Evolutionary conservation across 2,329 filamentous ascomycete genomes (phyloP).

Genomic region (Botrytis paeoniae): DNA sequence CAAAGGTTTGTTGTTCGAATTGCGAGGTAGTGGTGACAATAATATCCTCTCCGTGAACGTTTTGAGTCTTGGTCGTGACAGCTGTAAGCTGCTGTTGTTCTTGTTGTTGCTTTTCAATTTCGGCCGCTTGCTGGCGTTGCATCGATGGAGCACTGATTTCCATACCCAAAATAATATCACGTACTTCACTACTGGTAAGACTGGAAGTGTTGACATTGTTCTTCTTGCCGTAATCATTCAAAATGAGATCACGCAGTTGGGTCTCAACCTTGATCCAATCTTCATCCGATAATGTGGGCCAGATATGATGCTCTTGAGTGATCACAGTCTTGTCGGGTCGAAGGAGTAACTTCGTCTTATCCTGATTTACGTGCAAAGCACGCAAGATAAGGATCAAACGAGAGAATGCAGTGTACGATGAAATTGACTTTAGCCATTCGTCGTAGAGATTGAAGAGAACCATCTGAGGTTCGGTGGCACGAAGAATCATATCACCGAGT

Average conservation of each 20-base stretch:
- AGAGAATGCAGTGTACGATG: conserved; percentile 97
- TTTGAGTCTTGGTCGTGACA: conserved; percentile 97
- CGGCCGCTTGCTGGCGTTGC: conserved; percentile 96
- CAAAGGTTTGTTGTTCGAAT: conserved; percentile 96
- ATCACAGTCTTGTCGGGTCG: conserved; percentile 97
- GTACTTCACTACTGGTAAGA: conserved; percentile 92
- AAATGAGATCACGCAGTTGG: conserved; percentile 87
- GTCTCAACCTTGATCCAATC: conserved; percentile 99
- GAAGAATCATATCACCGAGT: conserved; percentile 96
- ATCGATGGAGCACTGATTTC: conserved; percentile 97
- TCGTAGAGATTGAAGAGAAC: conserved; percentile 98
- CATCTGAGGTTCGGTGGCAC: conserved; percentile 99
- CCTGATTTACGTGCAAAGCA: conserved; percentile 93
- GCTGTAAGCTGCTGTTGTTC: conserved; percentile 96
- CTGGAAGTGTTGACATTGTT: conserved; percentile 99
- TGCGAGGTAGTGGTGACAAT: conserved; percentile 97
- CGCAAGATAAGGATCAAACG: conserved; percentile 89
- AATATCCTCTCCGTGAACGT: conserved; percentile 94
- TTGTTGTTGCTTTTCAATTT: conserved; percentile 98
- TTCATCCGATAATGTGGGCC: conserved; percentile 90
- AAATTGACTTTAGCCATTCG: conserved; percentile 98
- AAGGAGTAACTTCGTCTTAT: conserved; percentile 95
- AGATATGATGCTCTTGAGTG: conserved; percentile 98
- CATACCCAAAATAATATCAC: conserved; percentile 98
- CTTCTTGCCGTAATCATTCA: conserved; percentile 99